Base-by-base conservation (phyloP, 768 basidiomycete species). In the Hysterangium stoloniferum region DNA sequence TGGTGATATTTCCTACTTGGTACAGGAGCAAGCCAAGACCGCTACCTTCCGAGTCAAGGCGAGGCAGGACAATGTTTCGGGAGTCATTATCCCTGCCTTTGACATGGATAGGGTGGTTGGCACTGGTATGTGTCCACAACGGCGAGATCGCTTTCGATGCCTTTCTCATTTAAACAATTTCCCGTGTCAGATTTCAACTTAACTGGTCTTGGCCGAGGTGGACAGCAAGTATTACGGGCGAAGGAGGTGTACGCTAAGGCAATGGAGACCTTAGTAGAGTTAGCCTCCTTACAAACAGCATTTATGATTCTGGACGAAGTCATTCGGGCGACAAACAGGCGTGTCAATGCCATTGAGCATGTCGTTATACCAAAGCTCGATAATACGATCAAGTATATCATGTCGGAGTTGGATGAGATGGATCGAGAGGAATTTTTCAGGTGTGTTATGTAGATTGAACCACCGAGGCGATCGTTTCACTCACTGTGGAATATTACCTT, bases 301-400 rank as follows among this genome's bases (percentile, higher is more conserved):
- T 99, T 99, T 71, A 95, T 85, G 52, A 97, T 98, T 58, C 79
- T 99, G 32, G 96, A 99, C 67, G 96, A 98, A 68, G 96, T 98
- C 54, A 99, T 99, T 61, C 87, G 91, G 41, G 92, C 94, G n/a
- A 98, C 96, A 32, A 99, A 98, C 66, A 87, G 96, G 45, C 83
- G 96, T 56, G 96, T 99, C 34, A 99, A 99, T 62, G 96, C 96
- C 2, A 95, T 99, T 57, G 96, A 99, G 60, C 92, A 99, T 64
- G 83, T 99, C 57, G 74, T 99, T 59, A 97, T 99, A 52, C 96
- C 96, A 15, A 78, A 86, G 37, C 71, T 99, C 44, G 95, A 98
- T 40, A 97, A 97, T 66, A 98, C 96, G 12, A 91, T 99, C 74
- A 90, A 89, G 61, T 99, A 97, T 65, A 97, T 99, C 64, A 76